These are phyloP conservation scores for Malus hybrid DNA, from an alignment of 331 rosid genomes.

Conservation along the genomic window DNA sequence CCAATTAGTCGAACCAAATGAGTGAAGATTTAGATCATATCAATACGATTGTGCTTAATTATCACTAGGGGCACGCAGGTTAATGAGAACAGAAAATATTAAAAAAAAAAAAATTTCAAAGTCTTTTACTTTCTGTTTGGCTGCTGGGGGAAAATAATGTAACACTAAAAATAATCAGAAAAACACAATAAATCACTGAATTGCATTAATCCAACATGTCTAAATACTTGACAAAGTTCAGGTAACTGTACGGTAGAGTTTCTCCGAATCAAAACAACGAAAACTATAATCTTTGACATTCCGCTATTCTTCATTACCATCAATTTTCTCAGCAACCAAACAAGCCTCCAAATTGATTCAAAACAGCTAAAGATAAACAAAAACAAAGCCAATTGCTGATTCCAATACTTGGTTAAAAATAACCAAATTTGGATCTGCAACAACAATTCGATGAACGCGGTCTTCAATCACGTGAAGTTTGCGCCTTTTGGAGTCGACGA, in stretches of 20 bases:
- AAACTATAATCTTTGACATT: background rate
- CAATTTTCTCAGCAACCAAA: slow-evolving; percentile 17
- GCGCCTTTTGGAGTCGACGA: background rate
- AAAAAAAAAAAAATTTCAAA: background rate
- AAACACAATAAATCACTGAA: background rate
- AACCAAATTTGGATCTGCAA: slow-evolving; percentile 5
- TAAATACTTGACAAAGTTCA: slow-evolving; percentile 2
- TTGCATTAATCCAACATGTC: background rate
- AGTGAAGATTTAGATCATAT: background rate
- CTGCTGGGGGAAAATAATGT: background rate
- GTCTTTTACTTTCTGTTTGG: background rate
- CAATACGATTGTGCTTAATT: background rate
- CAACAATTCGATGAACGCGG: slow-evolving; percentile 9
- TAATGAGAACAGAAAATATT: background rate
- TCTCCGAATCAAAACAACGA: slow-evolving; percentile 2
- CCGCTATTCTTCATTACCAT: background rate
- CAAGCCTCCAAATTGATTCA: background rate
- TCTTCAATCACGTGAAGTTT: background rate
- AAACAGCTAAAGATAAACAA: background rate
- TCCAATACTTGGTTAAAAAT: background rate
- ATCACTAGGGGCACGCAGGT: background rate
- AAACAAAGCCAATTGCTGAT: background rate
- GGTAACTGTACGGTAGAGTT: background rate
- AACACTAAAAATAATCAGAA: background rate
- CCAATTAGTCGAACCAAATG: background rate